phyloP scores from a whole-genome alignment of 2,329 filamentous ascomycete genomes.

The Albifimbria verrucaria region DNA sequence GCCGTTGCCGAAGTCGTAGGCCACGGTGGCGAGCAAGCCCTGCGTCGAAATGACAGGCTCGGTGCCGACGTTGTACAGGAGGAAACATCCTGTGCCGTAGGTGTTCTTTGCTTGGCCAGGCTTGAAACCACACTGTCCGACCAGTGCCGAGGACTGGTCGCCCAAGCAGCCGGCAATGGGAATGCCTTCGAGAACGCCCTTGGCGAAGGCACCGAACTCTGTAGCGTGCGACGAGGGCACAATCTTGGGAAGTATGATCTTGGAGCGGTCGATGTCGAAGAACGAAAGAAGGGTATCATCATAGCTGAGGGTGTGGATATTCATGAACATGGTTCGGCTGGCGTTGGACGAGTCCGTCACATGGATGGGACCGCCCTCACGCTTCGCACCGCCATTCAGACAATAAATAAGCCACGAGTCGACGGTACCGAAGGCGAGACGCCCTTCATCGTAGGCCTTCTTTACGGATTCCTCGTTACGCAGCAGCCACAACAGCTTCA shows the following conservation, averaged over 20 bases:
- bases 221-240: slow-evolving; percentile 74
- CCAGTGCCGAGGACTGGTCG: slow-evolving; percentile 81
- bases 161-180: slow-evolving; percentile 81
- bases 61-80: slow-evolving; percentile 83
- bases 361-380: slow-evolving; percentile 55
- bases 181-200: slow-evolving; percentile 64
- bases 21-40: slow-evolving; percentile 81
- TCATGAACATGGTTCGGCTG: slow-evolving; percentile 92
- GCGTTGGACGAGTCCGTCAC: slow-evolving; percentile 88
- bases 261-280: slow-evolving; percentile 67
- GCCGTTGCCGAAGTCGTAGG: slow-evolving; percentile 70
- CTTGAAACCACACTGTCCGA: slow-evolving; percentile 80
- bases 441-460: slow-evolving; percentile 71
- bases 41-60: slow-evolving; percentile 83
- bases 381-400: slow-evolving; percentile 69
- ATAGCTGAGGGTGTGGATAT: slow-evolving; percentile 76
- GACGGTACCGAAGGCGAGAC: slow-evolving; percentile 80
- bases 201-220: slow-evolving; percentile 65
- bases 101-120: slow-evolving; percentile 87
- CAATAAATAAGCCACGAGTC: slow-evolving; percentile 87
- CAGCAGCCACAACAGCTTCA: slow-evolving; percentile 82
- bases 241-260: slow-evolving; percentile 77
- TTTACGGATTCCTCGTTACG: slow-evolving; percentile 66
- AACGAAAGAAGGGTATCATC: slow-evolving; percentile 74
- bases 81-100: slow-evolving; percentile 85